Evolutionary conservation across 2,329 filamentous ascomycete species (phyloP).

Genomic region (Aspergillus sp.): DNA sequence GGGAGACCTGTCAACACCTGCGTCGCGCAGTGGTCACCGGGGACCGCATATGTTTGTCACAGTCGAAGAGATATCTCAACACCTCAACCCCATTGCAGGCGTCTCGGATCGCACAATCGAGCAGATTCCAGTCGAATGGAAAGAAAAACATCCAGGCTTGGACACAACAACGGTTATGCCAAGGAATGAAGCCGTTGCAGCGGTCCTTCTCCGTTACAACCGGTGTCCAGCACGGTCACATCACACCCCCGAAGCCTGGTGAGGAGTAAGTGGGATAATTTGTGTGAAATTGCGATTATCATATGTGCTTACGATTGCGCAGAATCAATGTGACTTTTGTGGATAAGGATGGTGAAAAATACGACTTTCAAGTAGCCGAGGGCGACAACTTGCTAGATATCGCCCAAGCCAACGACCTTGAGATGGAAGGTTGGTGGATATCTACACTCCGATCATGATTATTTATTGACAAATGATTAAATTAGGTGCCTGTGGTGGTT

Average conservation of each 20-base stretch:
- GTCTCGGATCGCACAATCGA: slow-evolving; percentile 10
- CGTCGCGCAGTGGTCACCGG: slow-evolving; percentile 53
- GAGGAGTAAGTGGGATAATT: slow-evolving; percentile 66
- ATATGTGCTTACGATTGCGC: neutral
- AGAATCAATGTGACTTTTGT: slow-evolving; percentile 88
- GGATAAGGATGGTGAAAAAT: slow-evolving; percentile 76
- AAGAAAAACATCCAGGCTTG: slow-evolving; percentile 8
- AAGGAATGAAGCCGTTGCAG: slow-evolving; percentile 21
- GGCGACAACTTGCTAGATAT: slow-evolving; percentile 95
- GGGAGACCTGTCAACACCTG: slow-evolving; percentile 27
- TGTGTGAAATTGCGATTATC: too few species aligned
- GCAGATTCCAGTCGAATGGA: slow-evolving; percentile 6
- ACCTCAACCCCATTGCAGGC: slow-evolving; percentile 15
- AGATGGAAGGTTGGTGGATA: slow-evolving; percentile 74
- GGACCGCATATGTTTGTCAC: slow-evolving; percentile 34
- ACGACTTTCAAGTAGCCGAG: slow-evolving; percentile 73
- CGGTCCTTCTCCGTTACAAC: slow-evolving; percentile 64
- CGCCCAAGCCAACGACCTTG: slow-evolving; percentile 87
- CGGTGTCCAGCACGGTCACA: slow-evolving; percentile 65
- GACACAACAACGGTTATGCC: slow-evolving; percentile 9
- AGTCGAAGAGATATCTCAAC: slow-evolving; percentile 25
- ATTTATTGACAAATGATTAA: neutral
- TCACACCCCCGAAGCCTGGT: slow-evolving; percentile 78
- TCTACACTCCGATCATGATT: slow-evolving; percentile 1
- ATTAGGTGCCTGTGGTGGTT: slow-evolving; percentile 81